Base-by-base conservation (phyloP, 2,329 filamentous ascomycete genomes). In the Fonsecaea pedrosoi region DNA sequence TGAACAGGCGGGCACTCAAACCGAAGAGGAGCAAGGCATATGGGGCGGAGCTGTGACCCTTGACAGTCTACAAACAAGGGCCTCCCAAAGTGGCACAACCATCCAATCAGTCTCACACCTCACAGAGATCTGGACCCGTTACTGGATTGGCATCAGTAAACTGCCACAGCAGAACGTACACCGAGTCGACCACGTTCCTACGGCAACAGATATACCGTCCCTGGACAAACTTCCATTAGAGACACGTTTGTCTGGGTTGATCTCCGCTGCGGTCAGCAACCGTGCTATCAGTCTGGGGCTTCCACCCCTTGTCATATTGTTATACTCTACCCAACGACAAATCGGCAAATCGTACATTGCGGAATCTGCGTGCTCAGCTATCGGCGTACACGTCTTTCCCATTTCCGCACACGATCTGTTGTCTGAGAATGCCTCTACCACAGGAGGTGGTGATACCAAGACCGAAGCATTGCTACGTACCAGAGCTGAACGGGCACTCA, bases 331-430 rank as follows among this genome's bases (percentile, higher is more conserved):
- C 1, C 95, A 99, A 78, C 88, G 95, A 54, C 92, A 92, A 68
- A 96, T 98, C 72, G 95, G 95, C 58, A 99, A 99, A 77, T 85
- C 91, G n/a, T 91, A 89, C 2, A 81, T 93, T 25, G 92, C 92
- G 0, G 84, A 83, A 1, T 86, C 87, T 53, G 93, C 94, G 4
- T 96, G 93, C 77, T 86, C 90, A 2, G 94, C 97, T 74, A 90
- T 97, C 69, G 95, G 95, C 3, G 83, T 98, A 15, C 95, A 99
- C 77, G 91, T 89, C 0, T 98, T 97, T 76, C 80, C 87, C 0
- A 91, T 99, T 60, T 93, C 98, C 77, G 91, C 92, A 0, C 97
- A 96, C 74, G 95, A 99, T 73, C 92, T 99, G 50, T 83, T 97
- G 4, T 94, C 92, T n/a, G 94, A 98, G 77, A 92, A 92, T 13